Evolutionary conservation across 1,284 basidiomycete genomes (phyloP), one percentile per base, ranked within the genome.

Genomic region (Cystobasidium pallidum): DNA sequence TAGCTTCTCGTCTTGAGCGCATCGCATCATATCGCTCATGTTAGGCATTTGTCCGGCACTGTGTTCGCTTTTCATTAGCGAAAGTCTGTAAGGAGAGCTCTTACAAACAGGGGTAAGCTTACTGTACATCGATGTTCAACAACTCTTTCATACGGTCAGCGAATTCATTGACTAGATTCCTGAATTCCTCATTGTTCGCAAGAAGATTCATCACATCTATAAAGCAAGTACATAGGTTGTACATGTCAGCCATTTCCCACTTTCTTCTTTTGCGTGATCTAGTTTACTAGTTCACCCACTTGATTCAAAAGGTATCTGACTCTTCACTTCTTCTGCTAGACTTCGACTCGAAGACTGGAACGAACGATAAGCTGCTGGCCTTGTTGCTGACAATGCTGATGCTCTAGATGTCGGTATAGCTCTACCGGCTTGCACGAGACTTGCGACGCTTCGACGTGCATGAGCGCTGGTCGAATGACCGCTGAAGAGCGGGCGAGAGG

Each of bases 121-220:
- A 71, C 68, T 63, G 17, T 7, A 71, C 55, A 51, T 71, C 61
- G 41, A 71, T 63, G 36, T 49, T 43, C 15, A 71, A 41, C 30
- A 71, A 26, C 19, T 52, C 61, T 39, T 71, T 58, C 68, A 71
- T 63, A n/a, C 68, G 59, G 6, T 63, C 49, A n/a, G 61, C 68
- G 36, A 71, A 71, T 2, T 63, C 34, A 47, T 26, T 54, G 21
- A 57, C 52, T 36, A 71, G 45, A 13, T 57, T 45, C 45, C 39
- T n/a, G 51, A 71, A 71, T 39, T 71, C 68, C 15, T 34, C 49
- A 49, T 71, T 63, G 36, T 64, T 63, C 8, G 45, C 30, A n/a
- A 71, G 61, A 15, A 71, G 49, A 30, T 71, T 71, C 49, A 71
- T 52, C 3, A 71, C 59, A 34, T 71, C 68, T 71, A 36, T 54